Evolutionary conservation across 2,329 filamentous ascomycete species (phyloP).

Genomic region (Microcyclosporella mali): DNA sequence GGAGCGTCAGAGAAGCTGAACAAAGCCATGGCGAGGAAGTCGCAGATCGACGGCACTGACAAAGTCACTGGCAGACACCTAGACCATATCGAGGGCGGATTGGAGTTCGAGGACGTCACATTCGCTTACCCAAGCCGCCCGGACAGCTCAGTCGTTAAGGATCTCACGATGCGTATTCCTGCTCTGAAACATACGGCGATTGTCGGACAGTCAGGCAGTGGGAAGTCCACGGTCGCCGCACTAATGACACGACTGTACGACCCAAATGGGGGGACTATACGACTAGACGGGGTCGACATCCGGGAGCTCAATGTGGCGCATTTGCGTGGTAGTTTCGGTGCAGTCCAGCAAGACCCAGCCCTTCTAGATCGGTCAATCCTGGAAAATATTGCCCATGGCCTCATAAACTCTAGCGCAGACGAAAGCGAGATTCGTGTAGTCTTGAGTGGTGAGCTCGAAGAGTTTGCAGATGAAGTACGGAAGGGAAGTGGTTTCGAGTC

Average conservation of each 20-base stretch:
- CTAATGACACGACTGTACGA: slow-evolving; percentile 36
- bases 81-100: slow-evolving; percentile 7
- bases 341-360: slow-evolving; percentile 48
- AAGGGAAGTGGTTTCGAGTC: slow-evolving; percentile 45
- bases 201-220: slow-evolving; percentile 39
- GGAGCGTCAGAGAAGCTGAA: slow-evolving; percentile 54
- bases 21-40: slow-evolving; percentile 50
- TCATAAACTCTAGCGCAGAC: slow-evolving; percentile 37
- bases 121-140: slow-evolving; percentile 40
- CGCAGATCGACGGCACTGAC: slow-evolving; percentile 35
- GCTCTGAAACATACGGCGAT: slow-evolving; percentile 36
- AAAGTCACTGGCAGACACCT: slow-evolving; percentile 11
- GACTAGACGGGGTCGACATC: slow-evolving; percentile 36
- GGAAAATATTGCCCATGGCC: slow-evolving; percentile 49
- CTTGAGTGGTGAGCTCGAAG: slow-evolving; percentile 33
- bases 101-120: slow-evolving; percentile 36
- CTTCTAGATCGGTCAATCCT: slow-evolving; percentile 48
- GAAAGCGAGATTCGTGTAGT: slow-evolving; percentile 37
- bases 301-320: slow-evolving; percentile 30
- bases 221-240: slow-evolving; percentile 38
- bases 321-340: slow-evolving; percentile 30
- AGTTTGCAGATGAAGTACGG: slow-evolving; percentile 49
- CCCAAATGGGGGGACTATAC: slow-evolving; percentile 28
- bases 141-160: slow-evolving; percentile 34
- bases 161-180: slow-evolving; percentile 33